These are phyloP conservation scores for Sporothrix pseudoabietina DNA, from an alignment of 2,329 filamentous ascomycete species.

Conservation along the genomic window DNA sequence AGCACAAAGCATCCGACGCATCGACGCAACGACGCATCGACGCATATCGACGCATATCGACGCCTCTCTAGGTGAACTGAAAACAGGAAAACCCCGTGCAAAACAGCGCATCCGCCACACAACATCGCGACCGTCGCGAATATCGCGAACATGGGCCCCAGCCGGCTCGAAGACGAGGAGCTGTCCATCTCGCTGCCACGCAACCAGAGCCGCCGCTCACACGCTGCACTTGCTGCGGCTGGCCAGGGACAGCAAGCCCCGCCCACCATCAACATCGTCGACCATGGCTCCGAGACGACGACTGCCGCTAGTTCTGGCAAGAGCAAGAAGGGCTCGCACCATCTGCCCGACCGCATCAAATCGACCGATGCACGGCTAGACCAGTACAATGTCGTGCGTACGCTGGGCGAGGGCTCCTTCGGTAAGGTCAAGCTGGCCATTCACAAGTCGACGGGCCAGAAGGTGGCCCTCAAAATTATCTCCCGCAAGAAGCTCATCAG, in stretches of 20 bases:
- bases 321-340: slow-evolving; percentile 29
- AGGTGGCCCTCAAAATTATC: slow-evolving; percentile 98
- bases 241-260: slow-evolving; percentile 34
- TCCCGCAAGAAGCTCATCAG: slow-evolving; percentile 94
- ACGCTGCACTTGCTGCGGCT: slow-evolving; percentile 32
- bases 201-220: slow-evolving; percentile 60
- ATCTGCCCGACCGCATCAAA: slow-evolving; percentile 36
- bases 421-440: slow-evolving; percentile 98
- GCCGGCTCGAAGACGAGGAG: slow-evolving; percentile 76
- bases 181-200: slow-evolving; percentile 75
- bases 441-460: slow-evolving; percentile 87
- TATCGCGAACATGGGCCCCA: slow-evolving; percentile 50
- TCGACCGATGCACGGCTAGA: slow-evolving; percentile 51
- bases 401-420: slow-evolving; percentile 94
- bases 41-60: background rate
- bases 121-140: background rate
- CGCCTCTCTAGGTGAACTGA: background rate
- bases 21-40: background rate
- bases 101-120: background rate
- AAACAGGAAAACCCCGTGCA: background rate
- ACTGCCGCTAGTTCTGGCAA: slow-evolving; percentile 28
- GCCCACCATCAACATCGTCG: slow-evolving; percentile 45
- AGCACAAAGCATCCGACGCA: slow-evolving; percentile 5
- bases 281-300: slow-evolving; percentile 36
- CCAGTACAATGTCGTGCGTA: slow-evolving; percentile 88